Evolutionary conservation across 2,329 filamentous ascomycete genomes (phyloP).

Genomic region (Penicillium sp.): DNA sequence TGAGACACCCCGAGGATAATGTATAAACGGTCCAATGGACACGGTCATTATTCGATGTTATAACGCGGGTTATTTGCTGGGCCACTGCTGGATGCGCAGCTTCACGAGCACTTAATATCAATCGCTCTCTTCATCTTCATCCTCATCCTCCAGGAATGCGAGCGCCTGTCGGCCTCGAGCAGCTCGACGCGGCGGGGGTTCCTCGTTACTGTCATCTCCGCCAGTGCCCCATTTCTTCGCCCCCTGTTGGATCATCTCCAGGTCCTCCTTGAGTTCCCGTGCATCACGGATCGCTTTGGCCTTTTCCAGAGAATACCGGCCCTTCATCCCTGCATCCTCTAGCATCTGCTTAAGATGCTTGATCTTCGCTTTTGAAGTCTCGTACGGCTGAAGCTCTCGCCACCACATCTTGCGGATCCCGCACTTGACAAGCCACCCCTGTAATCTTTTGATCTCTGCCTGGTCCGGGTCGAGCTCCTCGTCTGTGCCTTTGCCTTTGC

Average conservation of each 20-base stretch:
- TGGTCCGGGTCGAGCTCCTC: conserved; percentile 58
- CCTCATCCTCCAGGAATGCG: conserved; percentile 63
- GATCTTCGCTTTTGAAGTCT: conserved; percentile 73
- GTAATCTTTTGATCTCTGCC: conserved; percentile 79
- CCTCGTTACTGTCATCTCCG: conserved; percentile 39
- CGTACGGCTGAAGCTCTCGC: conserved; percentile 71
- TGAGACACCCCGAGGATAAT: background rate
- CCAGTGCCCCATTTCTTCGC: conserved; percentile 68
- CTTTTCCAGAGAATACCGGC: conserved; percentile 78
- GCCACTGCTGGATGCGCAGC: background rate
- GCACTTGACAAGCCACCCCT: conserved; percentile 82
- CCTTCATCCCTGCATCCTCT: conserved; percentile 77
- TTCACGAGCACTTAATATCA: conserved; percentile 22
- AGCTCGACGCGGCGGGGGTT: conserved; percentile 38
- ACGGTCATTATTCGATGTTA: conserved; percentile 10
- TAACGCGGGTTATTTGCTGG: background rate
- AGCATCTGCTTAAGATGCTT: conserved; percentile 74
- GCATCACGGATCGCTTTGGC: conserved; percentile 82
- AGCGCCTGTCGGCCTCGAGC: conserved; percentile 44
- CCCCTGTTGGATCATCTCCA: conserved; percentile 79
- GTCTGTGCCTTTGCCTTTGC: conserved; percentile 44
- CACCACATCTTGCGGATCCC: conserved; percentile 90
- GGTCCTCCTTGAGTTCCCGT: conserved; percentile 75
- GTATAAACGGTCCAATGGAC: background rate
- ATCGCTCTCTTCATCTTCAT: conserved; percentile 62